Evolutionary conservation across 2,329 filamentous ascomycete species (phyloP).

Genomic region (Alternaria infectoria): DNA sequence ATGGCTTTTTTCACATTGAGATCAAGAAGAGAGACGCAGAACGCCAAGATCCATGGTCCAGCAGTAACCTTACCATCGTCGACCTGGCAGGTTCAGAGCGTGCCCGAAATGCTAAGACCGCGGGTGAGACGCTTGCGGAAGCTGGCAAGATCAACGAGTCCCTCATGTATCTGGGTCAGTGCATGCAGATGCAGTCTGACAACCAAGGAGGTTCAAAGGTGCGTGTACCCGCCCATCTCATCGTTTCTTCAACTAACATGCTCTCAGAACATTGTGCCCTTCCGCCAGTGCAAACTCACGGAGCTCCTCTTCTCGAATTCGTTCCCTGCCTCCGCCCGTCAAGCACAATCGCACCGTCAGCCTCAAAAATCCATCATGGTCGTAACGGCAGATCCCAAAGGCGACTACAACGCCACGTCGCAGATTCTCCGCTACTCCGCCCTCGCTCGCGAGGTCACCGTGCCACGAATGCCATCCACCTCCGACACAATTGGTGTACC

Average conservation of each 20-base stretch:
- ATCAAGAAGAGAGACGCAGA: conserved; percentile 78
- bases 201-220: conserved; percentile 76
- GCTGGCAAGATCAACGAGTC: conserved; percentile 99
- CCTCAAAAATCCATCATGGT: conserved; percentile 95
- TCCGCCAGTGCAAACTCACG: conserved; percentile 64
- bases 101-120: conserved; percentile 90
- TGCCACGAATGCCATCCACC: conserved; percentile 84
- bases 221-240: conserved; percentile 19
- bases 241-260: conserved; percentile 18
- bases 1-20: conserved; percentile 95
- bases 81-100: conserved; percentile 95
- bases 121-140: conserved; percentile 88
- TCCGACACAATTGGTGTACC: conserved; percentile 68
- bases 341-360: conserved; percentile 50
- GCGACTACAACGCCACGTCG: conserved; percentile 95
- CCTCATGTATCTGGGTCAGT: conserved; percentile 97
- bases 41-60: conserved; percentile 69
- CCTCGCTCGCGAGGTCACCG: conserved; percentile 88
- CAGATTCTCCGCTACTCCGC: conserved; percentile 96
- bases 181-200: conserved; percentile 92
- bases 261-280: conserved; percentile 69
- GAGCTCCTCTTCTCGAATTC: conserved; percentile 61
- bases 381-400: conserved; percentile 88
- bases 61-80: conserved; percentile 83
- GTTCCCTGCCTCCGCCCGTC: conserved; percentile 55